A percentile compares a stretch with the other conserved stretches of the same genome.
These are phyloP conservation scores for Tylopilus sp. DNA, from an alignment of 768 basidiomycete species.

Conservation along the genomic window DNA sequence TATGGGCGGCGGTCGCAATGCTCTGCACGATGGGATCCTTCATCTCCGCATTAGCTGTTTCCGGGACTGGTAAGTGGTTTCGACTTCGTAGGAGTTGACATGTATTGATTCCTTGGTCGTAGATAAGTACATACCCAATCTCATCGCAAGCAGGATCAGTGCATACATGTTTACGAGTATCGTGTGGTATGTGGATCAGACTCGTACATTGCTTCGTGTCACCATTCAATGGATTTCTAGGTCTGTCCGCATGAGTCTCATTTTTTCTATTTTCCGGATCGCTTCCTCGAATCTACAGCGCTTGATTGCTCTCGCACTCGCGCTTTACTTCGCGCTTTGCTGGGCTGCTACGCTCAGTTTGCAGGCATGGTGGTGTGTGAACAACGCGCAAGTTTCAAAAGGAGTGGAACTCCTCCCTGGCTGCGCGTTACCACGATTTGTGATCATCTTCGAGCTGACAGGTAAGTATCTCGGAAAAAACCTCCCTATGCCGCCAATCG, in stretches of 20 bases:
- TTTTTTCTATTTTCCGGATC: constrained; percentile 13
- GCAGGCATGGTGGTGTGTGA: constrained; percentile 9
- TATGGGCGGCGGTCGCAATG: constrained; percentile 15
- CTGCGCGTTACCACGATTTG: neutral
- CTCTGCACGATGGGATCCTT: neutral
- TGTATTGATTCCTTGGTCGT: neutral
- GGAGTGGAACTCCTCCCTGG: neutral
- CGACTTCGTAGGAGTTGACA: too few relatives aligned
- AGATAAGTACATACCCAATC: neutral
- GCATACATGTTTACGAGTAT: constrained; percentile 9
- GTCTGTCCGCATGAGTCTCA: constrained; percentile 20
- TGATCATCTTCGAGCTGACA: constrained; percentile 3
- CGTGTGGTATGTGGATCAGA: constrained; percentile 6
- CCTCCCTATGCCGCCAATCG: neutral
- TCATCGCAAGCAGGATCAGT: neutral
- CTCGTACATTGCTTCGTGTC: neutral
- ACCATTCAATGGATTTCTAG: neutral
- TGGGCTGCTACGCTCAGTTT: constrained; percentile 5
- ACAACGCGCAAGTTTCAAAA: neutral
- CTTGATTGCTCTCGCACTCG: neutral
- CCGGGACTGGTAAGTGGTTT: neutral
- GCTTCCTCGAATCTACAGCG: neutral
- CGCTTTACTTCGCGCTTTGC: neutral
- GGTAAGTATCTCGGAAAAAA: neutral
- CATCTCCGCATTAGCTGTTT: neutral